Evolutionary conservation across 306 rosid genomes (phyloP), one percentile per base, ranked within the genome.

Genomic region (Prunus padus): DNA sequence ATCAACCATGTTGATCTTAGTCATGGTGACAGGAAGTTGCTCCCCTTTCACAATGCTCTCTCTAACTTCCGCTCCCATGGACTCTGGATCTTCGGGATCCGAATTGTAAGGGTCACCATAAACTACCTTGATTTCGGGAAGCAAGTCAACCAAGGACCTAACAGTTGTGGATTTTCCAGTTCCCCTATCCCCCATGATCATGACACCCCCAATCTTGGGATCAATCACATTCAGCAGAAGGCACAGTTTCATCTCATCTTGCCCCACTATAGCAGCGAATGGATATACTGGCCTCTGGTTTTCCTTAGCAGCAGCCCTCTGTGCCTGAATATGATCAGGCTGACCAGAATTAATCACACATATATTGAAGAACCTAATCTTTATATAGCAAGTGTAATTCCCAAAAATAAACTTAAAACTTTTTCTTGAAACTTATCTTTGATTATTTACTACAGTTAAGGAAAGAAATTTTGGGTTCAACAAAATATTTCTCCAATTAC

Each of bases 121-220:
- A 64, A 94, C 98, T 62, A 86, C 92, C 84, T 73, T 82, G 72
- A 94, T 91, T 78, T 92, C 96, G 1, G 97, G 98, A 80, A 92
- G 98, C 84, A 94, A 86, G 87, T 94, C 98, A 55, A 89, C 86
- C 82, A 94, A 69, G 23, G 98, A 94, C 84, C 98, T 76, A 45
- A 94, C 96, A 8, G 97, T 80, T 26, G 97, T 91, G 31, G 98
- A 94, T 65, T 94, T 94, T 26, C 98, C 96, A 0, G 98, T 91
- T 85, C 98, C 98, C 72, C 98, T 84, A 77, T 91, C 96, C 51
- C 98, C 98, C 98, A 91, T 94, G 81, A 91, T 94, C 98, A 94
- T 94, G 60, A 94, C 97, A 60, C 98, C 98, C 79, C 98, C 96
- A 12, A 91, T 94, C 91, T 87, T 94, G 4, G 97, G 97, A 81